Evolutionary conservation across 768 basidiomycete species (phyloP).

Genomic region (Termitomyces sp.): DNA sequence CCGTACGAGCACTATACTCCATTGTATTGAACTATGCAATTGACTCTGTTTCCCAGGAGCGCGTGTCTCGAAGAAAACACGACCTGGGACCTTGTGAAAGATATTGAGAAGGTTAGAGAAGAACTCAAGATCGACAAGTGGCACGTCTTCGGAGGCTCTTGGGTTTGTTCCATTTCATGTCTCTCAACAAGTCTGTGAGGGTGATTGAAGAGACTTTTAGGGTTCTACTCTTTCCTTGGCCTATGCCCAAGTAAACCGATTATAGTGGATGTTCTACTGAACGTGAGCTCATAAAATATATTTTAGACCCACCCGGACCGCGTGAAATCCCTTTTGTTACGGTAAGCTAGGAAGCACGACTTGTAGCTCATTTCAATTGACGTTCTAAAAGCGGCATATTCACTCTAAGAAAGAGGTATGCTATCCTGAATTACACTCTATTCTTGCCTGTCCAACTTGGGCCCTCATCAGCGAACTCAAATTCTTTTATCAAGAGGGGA

Average conservation of each 20-base stretch:
- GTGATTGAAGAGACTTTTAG: slow-evolving; percentile 30
- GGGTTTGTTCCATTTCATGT: slow-evolving; percentile 50
- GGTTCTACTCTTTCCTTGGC: slow-evolving; percentile 86
- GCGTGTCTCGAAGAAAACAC: slow-evolving; percentile 86
- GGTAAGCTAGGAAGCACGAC: slow-evolving; percentile 37
- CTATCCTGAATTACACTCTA: neutral
- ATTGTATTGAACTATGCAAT: slow-evolving; percentile 1
- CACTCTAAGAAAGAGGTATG: slow-evolving; percentile 73
- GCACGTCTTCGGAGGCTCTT: slow-evolving; percentile 95
- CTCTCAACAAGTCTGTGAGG: neutral
- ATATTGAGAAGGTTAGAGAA: slow-evolving; percentile 80
- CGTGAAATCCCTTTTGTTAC: slow-evolving; percentile 75
- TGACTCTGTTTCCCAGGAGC: slow-evolving; percentile 37
- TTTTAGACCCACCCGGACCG: slow-evolving; percentile 74
- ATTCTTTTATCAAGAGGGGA: slow-evolving; percentile 91
- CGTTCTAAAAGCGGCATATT: slow-evolving; percentile 72
- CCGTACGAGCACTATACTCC: slow-evolving; percentile 50
- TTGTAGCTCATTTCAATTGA: neutral
- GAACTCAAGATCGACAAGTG: slow-evolving; percentile 79
- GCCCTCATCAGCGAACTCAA: slow-evolving; percentile 58
- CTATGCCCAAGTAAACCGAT: slow-evolving; percentile 69
- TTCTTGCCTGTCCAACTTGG: neutral
- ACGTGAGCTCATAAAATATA: neutral
- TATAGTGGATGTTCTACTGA: neutral
- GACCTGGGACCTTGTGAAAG: slow-evolving; percentile 90